Evolutionary conservation across 2,329 filamentous ascomycete genomes (phyloP), one percentile per base, ranked within the genome.

Genomic region (Fusarium sp.): DNA sequence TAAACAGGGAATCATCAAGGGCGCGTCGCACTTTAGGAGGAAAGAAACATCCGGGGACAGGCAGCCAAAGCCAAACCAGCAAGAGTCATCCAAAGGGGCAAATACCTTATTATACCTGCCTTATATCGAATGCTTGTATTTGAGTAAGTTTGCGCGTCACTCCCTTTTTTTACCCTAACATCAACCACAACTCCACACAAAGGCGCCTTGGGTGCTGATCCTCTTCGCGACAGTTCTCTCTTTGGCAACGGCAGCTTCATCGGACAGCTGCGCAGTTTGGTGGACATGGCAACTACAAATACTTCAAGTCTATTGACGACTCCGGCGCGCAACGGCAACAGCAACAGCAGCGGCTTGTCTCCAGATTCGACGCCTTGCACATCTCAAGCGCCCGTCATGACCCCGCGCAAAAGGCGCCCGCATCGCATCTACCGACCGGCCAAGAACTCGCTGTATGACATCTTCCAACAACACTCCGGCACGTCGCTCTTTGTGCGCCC

Each of bases 401-500:
- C 68, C 31, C 69, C 62, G 21, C 68, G 73, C 55, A 75, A 67
- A 65, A 73, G 70, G 57, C 75, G 61, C 47, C 72, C 70, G 39
- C 73, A 76, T 63, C 74, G 75, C 57, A 77, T 81, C 39, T 81
- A 74, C 11, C 78, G 78, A 5, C 83, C 85, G 1, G 81, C 83
- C 44, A 76, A 78, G 21, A 82, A 83, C 21, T 89, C 87, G 0
- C 77, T 89, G 22, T 84, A 83, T 71, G 85, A 85, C 63, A 79
- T 87, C 44, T 79, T 89, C 62, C 82, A 84, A 62, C 78, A 84
- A 22, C 73, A 88, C 70, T 75, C 81, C 34, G 83, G 84, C 43
- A 76, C 74, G 1, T 80, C 83, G 1, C 83, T 89, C 21, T 88
- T 84, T 61, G 76, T 85, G 47, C 80, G 82, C 26, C 87, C 87